Percentiles rank a stretch among this genome's conserved stretches.
Evolutionary conservation across 2,329 filamentous ascomycete species (phyloP).

Genomic region (Ascochyta pisi): DNA sequence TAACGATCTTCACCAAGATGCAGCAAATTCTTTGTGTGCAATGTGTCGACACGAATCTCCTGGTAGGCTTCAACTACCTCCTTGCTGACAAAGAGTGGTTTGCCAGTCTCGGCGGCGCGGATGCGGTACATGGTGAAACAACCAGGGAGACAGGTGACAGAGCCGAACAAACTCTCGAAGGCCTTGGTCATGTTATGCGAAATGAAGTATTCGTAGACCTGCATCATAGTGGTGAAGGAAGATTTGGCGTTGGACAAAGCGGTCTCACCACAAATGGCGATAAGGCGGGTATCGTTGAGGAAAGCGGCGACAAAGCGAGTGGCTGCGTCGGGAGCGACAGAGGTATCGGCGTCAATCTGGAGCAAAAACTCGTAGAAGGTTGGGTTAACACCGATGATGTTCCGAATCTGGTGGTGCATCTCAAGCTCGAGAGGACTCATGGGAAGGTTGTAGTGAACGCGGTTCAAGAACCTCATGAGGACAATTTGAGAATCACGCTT

Average conservation of each 20-base stretch:
- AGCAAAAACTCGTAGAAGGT: constrained; percentile 98
- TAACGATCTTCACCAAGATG: constrained; percentile 98
- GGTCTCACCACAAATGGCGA: constrained; percentile 94
- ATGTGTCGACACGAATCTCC: constrained; percentile 93
- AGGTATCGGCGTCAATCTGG: constrained; percentile 96
- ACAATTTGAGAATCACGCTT: constrained; percentile 99
- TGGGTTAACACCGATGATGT: constrained; percentile 98
- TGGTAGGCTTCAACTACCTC: constrained; percentile 89
- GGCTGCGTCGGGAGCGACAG: constrained; percentile 86
- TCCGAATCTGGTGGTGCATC: constrained; percentile 98
- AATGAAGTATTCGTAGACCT: constrained; percentile 99
- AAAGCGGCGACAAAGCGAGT: constrained; percentile 93
- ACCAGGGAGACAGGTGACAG: constrained; percentile 95
- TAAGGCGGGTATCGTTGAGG: constrained; percentile 89
- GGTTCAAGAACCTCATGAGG: constrained; percentile 98
- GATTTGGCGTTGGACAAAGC: constrained; percentile 90
- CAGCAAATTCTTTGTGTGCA: constrained; percentile 98
- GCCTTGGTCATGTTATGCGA: constrained; percentile 97
- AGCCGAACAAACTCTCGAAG: constrained; percentile 96
- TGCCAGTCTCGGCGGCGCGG: constrained; percentile 89
- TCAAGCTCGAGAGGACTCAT: constrained; percentile 98
- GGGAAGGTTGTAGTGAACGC: constrained; percentile 93
- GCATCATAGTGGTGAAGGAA: constrained; percentile 97
- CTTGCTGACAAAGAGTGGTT: constrained; percentile 93
- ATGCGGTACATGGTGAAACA: constrained; percentile 99